Evolutionary conservation across 306 rosid species (phyloP).

Genomic region (Castanea mollissima): DNA sequence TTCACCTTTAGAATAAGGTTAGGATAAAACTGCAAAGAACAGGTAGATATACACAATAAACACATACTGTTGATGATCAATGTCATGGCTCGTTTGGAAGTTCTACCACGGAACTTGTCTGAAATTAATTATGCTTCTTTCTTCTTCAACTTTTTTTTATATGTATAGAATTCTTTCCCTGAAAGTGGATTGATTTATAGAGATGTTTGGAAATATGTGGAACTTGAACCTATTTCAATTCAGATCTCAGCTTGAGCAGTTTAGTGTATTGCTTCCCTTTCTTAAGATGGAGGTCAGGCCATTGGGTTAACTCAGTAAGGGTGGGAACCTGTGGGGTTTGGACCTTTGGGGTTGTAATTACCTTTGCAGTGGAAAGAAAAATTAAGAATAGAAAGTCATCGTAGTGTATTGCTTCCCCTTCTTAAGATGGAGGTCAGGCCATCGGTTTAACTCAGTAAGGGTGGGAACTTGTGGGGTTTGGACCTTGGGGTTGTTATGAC

Average conservation of each 20-base stretch:
- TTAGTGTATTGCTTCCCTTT: neutral
- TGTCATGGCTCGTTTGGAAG: neutral
- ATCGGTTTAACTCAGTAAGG: neutral
- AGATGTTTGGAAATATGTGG: neutral
- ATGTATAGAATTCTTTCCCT: neutral
- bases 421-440: neutral
- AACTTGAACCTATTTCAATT: neutral
- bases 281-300: neutral
- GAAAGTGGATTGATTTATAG: neutral
- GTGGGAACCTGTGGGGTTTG: neutral
- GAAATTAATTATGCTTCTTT: neutral
- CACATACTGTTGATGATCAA: neutral
- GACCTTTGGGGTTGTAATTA: neutral
- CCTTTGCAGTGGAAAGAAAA: neutral
- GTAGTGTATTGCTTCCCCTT: neutral
- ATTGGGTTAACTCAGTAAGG: neutral
- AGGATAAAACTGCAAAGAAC: neutral
- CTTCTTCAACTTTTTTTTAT: neutral
- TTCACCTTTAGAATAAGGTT: no score
- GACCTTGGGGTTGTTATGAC: neutral
- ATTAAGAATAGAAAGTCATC: neutral
- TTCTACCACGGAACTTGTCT: neutral
- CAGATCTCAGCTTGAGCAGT: neutral
- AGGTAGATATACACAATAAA: neutral
- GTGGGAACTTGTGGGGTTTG: neutral